Conservation (phyloP, 257 asterid species). For the Marsdenia floribunda region DNA sequence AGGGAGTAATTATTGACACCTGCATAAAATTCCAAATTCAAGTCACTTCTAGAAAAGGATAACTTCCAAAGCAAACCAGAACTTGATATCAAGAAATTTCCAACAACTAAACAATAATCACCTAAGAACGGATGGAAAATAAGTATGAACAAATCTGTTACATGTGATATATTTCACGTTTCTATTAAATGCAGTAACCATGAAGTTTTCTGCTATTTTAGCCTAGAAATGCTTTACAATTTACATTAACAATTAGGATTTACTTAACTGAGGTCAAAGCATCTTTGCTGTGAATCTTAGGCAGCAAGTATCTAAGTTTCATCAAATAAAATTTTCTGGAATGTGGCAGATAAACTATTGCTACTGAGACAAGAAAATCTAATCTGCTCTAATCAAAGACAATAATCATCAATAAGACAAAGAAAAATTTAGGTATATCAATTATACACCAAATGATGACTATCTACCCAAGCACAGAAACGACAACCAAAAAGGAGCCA, state of each 20-base stretch:
- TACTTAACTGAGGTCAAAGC: background rate
- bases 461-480: background rate
- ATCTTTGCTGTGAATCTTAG: background rate
- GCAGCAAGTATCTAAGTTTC: no score
- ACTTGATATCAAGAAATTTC: background rate
- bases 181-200: background rate
- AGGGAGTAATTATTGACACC: constrained; percentile 91
- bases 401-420: background rate
- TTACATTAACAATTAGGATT: background rate
- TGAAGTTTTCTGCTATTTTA: background rate
- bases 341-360: background rate
- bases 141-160: background rate
- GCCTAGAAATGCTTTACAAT: no score
- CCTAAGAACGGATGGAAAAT: background rate
- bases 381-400: background rate
- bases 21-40: constrained; percentile 18
- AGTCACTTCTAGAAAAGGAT: background rate
- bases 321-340: background rate
- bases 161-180: background rate
- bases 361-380: background rate
- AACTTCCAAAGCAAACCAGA: background rate
- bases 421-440: background rate
- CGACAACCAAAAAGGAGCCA: no score
- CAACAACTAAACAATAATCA: background rate
- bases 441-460: background rate